Percentiles rank a stretch among this genome's conserved stretches.
Evolutionary conservation across 78 protist genomes (phyloP).

Genomic region (Emiliania huxleyi): DNA sequence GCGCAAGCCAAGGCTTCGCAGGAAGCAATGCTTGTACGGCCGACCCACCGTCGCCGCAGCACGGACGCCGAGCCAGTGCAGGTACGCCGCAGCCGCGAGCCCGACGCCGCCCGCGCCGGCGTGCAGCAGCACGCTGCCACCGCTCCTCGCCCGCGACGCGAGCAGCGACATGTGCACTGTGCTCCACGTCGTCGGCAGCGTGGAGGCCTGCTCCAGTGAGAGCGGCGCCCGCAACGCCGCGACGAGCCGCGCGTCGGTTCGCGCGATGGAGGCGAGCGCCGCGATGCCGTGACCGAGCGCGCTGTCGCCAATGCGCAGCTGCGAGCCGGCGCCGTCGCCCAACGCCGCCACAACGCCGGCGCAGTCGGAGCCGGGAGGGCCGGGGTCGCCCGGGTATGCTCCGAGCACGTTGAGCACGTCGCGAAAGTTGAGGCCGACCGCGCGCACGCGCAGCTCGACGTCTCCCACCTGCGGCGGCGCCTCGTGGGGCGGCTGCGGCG

Average conservation of each 20-base stretch:
- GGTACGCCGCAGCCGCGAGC: not conserved
- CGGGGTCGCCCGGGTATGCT: not conserved
- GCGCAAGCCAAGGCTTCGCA: not conserved
- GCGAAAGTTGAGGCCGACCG: constrained; percentile 9
- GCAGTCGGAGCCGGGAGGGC: not conserved
- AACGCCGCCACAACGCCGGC: not conserved
- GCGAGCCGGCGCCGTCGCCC: not conserved
- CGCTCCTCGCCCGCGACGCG: not conserved
- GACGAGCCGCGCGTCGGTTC: not conserved
- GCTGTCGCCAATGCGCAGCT: not conserved
- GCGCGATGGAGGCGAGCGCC: not conserved
- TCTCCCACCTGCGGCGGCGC: not conserved
- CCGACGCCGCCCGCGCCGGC: constrained; percentile 46
- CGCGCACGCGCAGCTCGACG: not conserved
- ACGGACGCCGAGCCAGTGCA: not conserved
- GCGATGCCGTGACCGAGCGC: not conserved
- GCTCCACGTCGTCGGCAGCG: not conserved
- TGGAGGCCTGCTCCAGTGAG: not conserved
- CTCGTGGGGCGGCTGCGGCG: not conserved
- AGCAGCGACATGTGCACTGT: not conserved
- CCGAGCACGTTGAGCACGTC: constrained; percentile 14
- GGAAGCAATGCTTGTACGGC: not conserved
- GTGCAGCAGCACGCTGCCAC: not conserved
- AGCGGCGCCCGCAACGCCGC: not conserved
- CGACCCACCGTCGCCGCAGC: not conserved